Base-by-base conservation (phyloP, 2,329 filamentous ascomycete species). In the Scleromitrula shiraiana region DNA sequence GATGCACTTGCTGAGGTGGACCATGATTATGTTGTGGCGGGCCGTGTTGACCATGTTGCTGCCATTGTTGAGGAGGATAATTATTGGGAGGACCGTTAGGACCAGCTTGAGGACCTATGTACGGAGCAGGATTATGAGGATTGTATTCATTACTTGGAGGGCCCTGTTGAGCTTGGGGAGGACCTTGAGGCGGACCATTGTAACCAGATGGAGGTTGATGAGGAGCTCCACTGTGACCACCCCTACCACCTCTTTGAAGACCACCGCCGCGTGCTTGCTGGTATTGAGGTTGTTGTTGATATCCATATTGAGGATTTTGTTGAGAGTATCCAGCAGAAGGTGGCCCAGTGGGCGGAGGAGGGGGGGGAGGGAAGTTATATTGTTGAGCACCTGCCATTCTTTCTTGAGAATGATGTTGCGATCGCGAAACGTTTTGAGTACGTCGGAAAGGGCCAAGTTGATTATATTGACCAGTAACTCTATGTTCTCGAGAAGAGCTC, bases 301-400 rank as follows among this genome's bases (percentile, higher is more conserved):
- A 62, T 40, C 57, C 57, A 39, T 60, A 62, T 29, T 59, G 56
- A 42, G 54, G 53, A 40, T 56, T 57, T 40, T 60, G 57, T 46
- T 58, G 54, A 30, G 54, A 52, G 32, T 60, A 57, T 24, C 53
- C 56, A 20, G 56, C 36, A 27, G 59, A 53, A 36, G 61, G 59
- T 38, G 60, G 58, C 2, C 59, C 59, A 20, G 54, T 19, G 23
- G 60, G 46, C 20, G 62, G 61, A 27, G 63, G 62, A 8, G 62
- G 63, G 24, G 63, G 62, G 38, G 62, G 63, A 53, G 62, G 61
- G 30, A 62, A 65, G 49, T 56, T 62, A 56, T 65, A 65, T 44
- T 62, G 61, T 44, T 60, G 59, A 19, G 57, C 39, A 32, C 56
- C 57, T 49, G 62, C 59, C 59, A 60, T 63, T 27, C 15, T 29